Conservation (phyloP, 2,329 filamentous ascomycete species). For the Colletotrichum gigasporum region DNA sequence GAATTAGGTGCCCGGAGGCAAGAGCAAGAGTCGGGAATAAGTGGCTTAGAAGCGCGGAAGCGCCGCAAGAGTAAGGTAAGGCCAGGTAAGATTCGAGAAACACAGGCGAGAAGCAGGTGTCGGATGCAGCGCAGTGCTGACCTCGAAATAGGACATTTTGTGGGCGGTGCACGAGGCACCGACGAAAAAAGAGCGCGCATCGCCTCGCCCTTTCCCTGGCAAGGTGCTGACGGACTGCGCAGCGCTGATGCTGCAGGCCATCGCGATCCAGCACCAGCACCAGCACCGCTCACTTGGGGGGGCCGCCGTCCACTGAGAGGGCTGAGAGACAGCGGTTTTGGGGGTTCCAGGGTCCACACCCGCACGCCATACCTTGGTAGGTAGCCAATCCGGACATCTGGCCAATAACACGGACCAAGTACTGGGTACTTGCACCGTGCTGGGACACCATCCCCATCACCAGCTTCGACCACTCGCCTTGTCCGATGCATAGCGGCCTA, state of each 20-base stretch:
- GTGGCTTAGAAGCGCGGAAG: background rate
- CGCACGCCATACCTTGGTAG: background rate
- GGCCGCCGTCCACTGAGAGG: background rate
- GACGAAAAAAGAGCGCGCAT: background rate
- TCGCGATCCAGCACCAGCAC: conserved; percentile 10
- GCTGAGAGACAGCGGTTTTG: background rate
- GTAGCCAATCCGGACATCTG: background rate
- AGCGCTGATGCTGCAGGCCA: conserved; percentile 1
- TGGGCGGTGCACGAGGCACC: conserved; percentile 13
- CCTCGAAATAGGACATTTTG: background rate
- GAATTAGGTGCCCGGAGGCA: background rate
- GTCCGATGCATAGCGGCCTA: background rate
- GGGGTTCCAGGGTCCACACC: conserved; percentile 4
- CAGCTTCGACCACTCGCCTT: conserved; percentile 3
- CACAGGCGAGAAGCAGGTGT: background rate
- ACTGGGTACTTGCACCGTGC: background rate
- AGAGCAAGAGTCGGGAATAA: conserved; percentile 1
- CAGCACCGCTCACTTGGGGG: background rate
- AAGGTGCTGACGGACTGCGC: background rate
- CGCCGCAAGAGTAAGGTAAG: background rate
- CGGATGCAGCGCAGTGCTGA: background rate
- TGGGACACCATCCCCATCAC: background rate
- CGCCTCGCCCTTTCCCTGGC: background rate
- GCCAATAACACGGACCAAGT: background rate
- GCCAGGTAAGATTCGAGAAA: background rate